Evolutionary conservation across 2,329 filamentous ascomycete species (phyloP).

Genomic region (Fusarium oligoseptatum): DNA sequence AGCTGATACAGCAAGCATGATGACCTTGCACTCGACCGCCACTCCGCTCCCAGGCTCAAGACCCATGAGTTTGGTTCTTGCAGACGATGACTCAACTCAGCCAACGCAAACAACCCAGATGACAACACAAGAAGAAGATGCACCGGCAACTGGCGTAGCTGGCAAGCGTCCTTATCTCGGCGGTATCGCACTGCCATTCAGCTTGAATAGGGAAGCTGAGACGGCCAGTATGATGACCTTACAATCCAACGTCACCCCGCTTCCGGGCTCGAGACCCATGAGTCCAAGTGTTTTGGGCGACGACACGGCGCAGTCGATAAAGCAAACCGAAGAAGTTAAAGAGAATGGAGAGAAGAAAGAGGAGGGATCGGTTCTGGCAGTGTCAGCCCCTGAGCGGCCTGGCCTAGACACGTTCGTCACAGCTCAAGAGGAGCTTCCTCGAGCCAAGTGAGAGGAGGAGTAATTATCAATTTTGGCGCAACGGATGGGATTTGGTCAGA

Average conservation of each 20-base stretch:
- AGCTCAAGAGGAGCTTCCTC: constrained; percentile 60
- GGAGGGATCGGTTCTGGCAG: constrained; percentile 4
- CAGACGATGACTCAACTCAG: constrained; percentile 27
- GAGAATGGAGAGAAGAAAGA: constrained; percentile 18
- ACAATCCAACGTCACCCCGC: constrained; percentile 55
- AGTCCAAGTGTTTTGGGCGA: constrained; percentile 43
- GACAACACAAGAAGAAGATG: constrained; percentile 39
- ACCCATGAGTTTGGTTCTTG: constrained; percentile 49
- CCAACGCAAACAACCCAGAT: constrained; percentile 32
- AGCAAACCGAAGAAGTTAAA: not conserved
- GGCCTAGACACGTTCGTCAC: constrained; percentile 69
- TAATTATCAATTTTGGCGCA: constrained; percentile 23
- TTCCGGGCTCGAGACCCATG: constrained; percentile 50
- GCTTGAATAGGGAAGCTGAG: constrained; percentile 72
- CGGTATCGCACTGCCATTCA: constrained; percentile 81
- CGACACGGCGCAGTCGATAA: constrained; percentile 2
- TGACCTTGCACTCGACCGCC: constrained; percentile 68
- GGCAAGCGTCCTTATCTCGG: constrained; percentile 76
- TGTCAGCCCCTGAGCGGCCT: constrained; percentile 49
- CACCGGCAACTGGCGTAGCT: constrained; percentile 63
- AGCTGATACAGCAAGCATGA: constrained; percentile 76
- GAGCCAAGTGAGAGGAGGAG: constrained; percentile 38
- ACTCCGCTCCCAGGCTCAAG: constrained; percentile 49
- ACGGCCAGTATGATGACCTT: constrained; percentile 80
- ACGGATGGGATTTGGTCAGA: constrained; percentile 25